Percentiles rank a stretch among this genome's conserved stretches.
These are phyloP conservation scores for Phanerochaete sordida DNA, from an alignment of 768 basidiomycete species.

Conservation along the genomic window DNA sequence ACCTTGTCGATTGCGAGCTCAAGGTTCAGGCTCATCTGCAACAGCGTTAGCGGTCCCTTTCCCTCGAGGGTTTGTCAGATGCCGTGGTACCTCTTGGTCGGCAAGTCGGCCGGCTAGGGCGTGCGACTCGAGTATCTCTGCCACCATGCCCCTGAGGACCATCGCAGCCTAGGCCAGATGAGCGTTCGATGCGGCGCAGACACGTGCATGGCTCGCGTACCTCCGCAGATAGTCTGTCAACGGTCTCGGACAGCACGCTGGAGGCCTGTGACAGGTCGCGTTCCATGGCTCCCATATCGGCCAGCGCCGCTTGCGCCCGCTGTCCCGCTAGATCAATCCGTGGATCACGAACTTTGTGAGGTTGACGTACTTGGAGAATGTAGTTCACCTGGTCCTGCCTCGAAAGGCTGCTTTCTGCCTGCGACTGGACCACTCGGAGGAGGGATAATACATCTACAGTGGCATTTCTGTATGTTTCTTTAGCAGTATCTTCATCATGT, in stretches of 20 bases:
- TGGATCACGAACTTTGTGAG: neutral
- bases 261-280: neutral
- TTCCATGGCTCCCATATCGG: neutral
- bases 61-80: neutral
- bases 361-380: conserved; percentile 10
- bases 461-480: conserved; percentile 62
- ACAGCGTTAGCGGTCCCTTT: neutral
- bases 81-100: neutral
- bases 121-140: neutral
- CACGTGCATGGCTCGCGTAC: neutral
- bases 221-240: neutral
- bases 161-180: neutral
- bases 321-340: neutral
- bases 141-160: neutral
- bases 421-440: conserved; percentile 40
- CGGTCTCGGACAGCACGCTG: neutral
- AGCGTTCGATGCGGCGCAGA: neutral
- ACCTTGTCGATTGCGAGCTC: neutral
- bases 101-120: neutral
- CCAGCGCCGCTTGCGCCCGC: neutral
- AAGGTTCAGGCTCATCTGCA: neutral
- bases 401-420: conserved; percentile 36
- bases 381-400: conserved; percentile 29
- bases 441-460: conserved; percentile 55
- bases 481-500: conserved; percentile 65